Evolutionary conservation across 2,329 filamentous ascomycete species (phyloP).

Genomic region (Beauveria sp.): DNA sequence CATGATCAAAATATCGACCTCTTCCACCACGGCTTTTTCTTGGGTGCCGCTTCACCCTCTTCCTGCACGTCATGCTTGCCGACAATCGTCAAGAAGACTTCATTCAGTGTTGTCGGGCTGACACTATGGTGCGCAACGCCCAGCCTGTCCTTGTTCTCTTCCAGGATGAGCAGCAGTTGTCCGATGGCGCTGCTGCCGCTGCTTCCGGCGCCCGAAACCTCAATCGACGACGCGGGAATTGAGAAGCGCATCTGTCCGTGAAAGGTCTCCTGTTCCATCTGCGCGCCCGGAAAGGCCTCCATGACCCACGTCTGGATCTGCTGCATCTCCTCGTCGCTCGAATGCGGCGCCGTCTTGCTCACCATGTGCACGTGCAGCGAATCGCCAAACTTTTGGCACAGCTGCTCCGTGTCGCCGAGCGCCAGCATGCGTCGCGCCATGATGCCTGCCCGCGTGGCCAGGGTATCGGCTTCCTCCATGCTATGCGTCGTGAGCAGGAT

Average conservation of each 20-base stretch:
- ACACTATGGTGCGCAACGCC: conserved; percentile 77
- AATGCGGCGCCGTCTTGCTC: conserved; percentile 62
- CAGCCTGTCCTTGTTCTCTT: conserved; percentile 56
- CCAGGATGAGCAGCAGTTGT: conserved; percentile 60
- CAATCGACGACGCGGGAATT: conserved; percentile 19
- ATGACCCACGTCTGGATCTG: conserved; percentile 56
- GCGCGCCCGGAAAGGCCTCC: conserved; percentile 49
- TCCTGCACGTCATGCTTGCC: conserved; percentile 66
- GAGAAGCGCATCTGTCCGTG: conserved; percentile 23
- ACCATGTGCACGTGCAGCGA: conserved; percentile 71
- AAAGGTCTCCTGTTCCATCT: conserved; percentile 54
- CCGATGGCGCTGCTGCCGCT: conserved; percentile 46
- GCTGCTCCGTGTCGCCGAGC: conserved; percentile 59
- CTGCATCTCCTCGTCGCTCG: conserved; percentile 56
- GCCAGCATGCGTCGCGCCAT: conserved; percentile 75
- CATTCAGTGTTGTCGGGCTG: conserved; percentile 75
- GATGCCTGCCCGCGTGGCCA: conserved; percentile 59
- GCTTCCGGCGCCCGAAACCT: conserved; percentile 13
- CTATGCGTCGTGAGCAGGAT: conserved; percentile 69
- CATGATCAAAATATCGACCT: conserved; percentile 8
- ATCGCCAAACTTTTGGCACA: conserved; percentile 65
- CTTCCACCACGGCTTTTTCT: conserved; percentile 19
- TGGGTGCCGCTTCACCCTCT: conserved; percentile 42
- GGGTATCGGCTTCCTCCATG: conserved; percentile 74
- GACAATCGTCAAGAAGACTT: conserved; percentile 78